These are phyloP conservation scores for Russula compacta DNA, from an alignment of 768 basidiomycete species.

Conservation along the genomic window DNA sequence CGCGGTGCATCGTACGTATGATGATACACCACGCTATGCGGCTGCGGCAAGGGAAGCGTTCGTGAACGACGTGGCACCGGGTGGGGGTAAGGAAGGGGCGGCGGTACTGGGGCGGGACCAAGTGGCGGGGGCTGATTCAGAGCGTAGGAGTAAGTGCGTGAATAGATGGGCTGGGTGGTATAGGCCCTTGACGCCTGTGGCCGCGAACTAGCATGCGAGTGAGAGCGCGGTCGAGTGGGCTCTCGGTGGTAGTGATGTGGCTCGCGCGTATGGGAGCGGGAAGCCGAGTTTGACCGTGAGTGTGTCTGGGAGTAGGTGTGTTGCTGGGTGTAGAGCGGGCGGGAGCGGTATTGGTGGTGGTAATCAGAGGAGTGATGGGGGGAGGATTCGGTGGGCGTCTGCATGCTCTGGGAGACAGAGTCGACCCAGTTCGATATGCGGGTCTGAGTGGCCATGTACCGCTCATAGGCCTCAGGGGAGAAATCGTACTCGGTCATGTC, in stretches of 20 bases:
- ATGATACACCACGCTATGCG: constrained; percentile 3
- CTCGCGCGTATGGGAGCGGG: not conserved
- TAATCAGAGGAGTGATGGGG: not conserved
- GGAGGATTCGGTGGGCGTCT: constrained; percentile 4
- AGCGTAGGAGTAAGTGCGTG: constrained; percentile 18
- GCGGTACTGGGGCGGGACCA: constrained; percentile 6
- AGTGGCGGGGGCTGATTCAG: not conserved
- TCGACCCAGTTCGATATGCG: constrained; percentile 44
- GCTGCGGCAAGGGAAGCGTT: constrained; percentile 8
- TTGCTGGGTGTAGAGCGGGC: not conserved
- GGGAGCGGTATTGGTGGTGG: constrained; percentile 4
- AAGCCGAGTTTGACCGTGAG: constrained; percentile 8
- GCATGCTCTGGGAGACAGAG: constrained; percentile 27
- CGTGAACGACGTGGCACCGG: constrained; percentile 9
- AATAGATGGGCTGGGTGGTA: constrained; percentile 6
- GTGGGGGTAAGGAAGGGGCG: not conserved
- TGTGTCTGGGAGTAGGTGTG: constrained; percentile 1
- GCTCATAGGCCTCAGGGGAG: constrained; percentile 45
- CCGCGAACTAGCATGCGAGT: constrained; percentile 3
- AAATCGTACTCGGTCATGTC: constrained; percentile 55
- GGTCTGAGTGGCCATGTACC: constrained; percentile 37
- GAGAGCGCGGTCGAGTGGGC: not conserved
- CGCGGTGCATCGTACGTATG: constrained; percentile 13
- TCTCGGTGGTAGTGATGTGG: not conserved
- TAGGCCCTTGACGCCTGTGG: constrained; percentile 1